phyloP scores from a whole-genome alignment of 1,139 yeast genomes.

The Citeromyces hawaiiensis region DNA sequence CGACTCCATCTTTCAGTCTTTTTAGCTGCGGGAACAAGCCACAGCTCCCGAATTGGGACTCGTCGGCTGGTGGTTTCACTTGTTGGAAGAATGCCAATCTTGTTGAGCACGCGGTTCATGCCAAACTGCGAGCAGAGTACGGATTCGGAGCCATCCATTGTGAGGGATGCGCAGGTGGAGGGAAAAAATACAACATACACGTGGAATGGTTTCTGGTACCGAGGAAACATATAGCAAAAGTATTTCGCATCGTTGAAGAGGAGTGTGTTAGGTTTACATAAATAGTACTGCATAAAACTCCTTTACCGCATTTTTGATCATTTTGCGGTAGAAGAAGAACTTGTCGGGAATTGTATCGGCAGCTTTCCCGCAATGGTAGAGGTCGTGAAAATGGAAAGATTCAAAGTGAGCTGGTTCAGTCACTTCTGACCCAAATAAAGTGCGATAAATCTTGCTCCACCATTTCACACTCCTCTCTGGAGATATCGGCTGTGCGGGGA shows the following conservation, averaged over 20 bases:
- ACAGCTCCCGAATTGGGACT: not conserved
- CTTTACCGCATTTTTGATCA: not conserved
- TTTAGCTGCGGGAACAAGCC: slow-evolving; percentile 4
- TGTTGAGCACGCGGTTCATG: slow-evolving; percentile 31
- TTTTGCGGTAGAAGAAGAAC: not conserved
- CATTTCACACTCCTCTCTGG: not conserved
- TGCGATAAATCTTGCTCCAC: not conserved
- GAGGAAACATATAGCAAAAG: slow-evolving; percentile 21
- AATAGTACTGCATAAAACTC: not conserved
- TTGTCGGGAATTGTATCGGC: not conserved
- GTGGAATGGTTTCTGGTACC: slow-evolving; percentile 50
- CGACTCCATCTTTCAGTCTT: slow-evolving; percentile 3
- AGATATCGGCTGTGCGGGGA: not conserved
- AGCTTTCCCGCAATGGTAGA: not conserved
- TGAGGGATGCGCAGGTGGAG: slow-evolving; percentile 21
- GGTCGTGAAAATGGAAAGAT: not conserved
- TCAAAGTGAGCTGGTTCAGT: not conserved
- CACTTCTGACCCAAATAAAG: not conserved
- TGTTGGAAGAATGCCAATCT: slow-evolving; percentile 16
- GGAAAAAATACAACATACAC: slow-evolving; percentile 24
- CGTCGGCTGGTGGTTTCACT: slow-evolving; percentile 19
- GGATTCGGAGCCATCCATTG: slow-evolving; percentile 33
- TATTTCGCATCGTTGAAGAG: slow-evolving; percentile 27
- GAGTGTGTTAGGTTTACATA: not conserved
- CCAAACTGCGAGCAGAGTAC: slow-evolving; percentile 18